Conservation (phyloP, 768 basidiomycete species). For the Phlebiopsis gigantea region DNA sequence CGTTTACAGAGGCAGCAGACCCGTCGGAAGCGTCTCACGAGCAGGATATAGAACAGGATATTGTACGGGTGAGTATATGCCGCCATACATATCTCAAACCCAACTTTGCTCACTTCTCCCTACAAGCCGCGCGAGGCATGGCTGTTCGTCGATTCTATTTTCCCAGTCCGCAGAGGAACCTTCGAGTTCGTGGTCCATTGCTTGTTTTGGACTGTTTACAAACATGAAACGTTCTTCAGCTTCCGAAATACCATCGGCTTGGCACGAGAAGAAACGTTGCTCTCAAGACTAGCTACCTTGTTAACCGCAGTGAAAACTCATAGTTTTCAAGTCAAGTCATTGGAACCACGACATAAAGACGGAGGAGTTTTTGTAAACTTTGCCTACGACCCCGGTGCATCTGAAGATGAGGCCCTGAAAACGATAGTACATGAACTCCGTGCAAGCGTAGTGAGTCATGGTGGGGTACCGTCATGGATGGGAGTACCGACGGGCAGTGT, state of each 20-base stretch:
- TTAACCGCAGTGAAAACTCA: slow-evolving; percentile 49
- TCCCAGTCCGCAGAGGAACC: slow-evolving; percentile 62
- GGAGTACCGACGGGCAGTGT: slow-evolving; percentile 45
- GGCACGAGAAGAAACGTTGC: slow-evolving; percentile 53
- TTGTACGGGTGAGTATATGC: neutral
- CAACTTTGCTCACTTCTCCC: neutral
- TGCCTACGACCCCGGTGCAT: slow-evolving; percentile 38
- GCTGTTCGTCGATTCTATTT: slow-evolving; percentile 74
- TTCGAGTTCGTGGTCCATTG: slow-evolving; percentile 60
- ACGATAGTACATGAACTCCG: slow-evolving; percentile 47
- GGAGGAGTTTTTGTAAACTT: slow-evolving; percentile 85
- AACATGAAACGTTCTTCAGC: too few species aligned
- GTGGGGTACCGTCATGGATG: slow-evolving; percentile 60
- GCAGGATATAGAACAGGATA: neutral
- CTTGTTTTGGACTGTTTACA: too few species aligned
- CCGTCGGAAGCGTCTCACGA: neutral
- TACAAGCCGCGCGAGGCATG: slow-evolving; percentile 39
- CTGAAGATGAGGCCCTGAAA: slow-evolving; percentile 34
- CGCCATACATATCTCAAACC: neutral
- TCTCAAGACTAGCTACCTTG: slow-evolving; percentile 40
- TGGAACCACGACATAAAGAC: slow-evolving; percentile 70
- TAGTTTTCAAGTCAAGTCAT: slow-evolving; percentile 53
- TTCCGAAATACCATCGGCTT: slow-evolving; percentile 60
- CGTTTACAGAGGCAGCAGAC: neutral
- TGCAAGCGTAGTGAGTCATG: slow-evolving; percentile 39